phyloP scores from a whole-genome alignment of 2,329 filamentous ascomycete species.

The Pyricularia pennisetigena region DNA sequence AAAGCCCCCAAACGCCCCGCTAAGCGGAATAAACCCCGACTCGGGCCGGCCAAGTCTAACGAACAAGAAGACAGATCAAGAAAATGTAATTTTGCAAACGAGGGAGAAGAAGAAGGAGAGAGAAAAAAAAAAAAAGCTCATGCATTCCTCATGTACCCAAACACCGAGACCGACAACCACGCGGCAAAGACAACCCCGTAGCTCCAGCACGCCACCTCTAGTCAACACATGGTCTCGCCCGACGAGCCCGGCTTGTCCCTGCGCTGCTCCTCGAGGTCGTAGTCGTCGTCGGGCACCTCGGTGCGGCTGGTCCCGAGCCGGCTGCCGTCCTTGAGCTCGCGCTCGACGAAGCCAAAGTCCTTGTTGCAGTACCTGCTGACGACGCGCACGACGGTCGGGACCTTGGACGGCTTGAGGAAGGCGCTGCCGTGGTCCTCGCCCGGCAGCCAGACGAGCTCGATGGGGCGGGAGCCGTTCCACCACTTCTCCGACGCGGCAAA shows the following conservation, averaged over 20 bases:
- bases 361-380: slow-evolving; percentile 1
- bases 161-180: neutral
- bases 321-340: neutral
- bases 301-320: neutral
- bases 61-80: neutral
- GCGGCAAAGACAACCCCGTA: neutral
- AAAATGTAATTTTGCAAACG: no score
- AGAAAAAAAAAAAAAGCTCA: neutral
- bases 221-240: neutral
- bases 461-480: neutral
- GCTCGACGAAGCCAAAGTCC: neutral
- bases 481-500: neutral
- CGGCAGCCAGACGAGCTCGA: slow-evolving; percentile 5
- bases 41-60: neutral
- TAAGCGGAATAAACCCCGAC: neutral
- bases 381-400: neutral
- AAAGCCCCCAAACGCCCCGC: neutral
- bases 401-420: neutral
- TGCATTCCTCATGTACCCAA: neutral
- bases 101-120: neutral
- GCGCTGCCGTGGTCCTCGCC: slow-evolving; percentile 1
- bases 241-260: neutral
- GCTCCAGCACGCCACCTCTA: neutral
- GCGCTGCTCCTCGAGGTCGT: neutral
- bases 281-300: neutral